A percentile compares a stretch with the other conserved stretches of the same genome.
phyloP scores from a whole-genome alignment of 2,329 filamentous ascomycete genomes.

The Whalleya microplaca region DNA sequence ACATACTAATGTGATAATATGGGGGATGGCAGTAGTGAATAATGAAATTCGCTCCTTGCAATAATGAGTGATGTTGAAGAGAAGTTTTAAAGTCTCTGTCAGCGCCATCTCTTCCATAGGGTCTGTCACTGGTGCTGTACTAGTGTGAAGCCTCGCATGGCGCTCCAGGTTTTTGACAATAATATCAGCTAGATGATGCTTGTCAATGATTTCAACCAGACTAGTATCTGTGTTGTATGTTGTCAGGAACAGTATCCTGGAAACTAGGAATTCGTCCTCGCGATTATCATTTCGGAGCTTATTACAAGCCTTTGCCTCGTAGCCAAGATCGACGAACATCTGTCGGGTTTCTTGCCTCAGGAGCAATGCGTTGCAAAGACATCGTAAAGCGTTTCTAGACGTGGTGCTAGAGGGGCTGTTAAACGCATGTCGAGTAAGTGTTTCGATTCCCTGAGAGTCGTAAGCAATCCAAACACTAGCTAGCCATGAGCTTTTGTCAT shows the following conservation, averaged over 20 bases:
- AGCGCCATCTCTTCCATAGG: constrained; percentile 80
- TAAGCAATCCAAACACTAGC: constrained; percentile 16
- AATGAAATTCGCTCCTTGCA: constrained; percentile 62
- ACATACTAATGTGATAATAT: constrained; percentile 72
- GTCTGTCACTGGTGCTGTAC: constrained; percentile 41
- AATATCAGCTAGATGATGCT: constrained; percentile 68
- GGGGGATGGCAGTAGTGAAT: constrained; percentile 71
- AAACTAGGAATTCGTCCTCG: constrained; percentile 85
- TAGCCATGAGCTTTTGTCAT: background rate
- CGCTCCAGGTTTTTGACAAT: constrained; percentile 71
- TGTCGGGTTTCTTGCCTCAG: constrained; percentile 71
- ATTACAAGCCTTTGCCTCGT: constrained; percentile 68
- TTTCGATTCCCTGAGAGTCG: constrained; percentile 68
- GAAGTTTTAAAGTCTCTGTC: constrained; percentile 79
- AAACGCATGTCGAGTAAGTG: constrained; percentile 74
- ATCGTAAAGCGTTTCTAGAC: constrained; percentile 77
- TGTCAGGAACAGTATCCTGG: constrained; percentile 78
- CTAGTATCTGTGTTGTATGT: constrained; percentile 77
- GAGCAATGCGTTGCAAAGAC: constrained; percentile 83
- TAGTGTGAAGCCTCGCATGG: constrained; percentile 59
- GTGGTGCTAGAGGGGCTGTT: constrained; percentile 64
- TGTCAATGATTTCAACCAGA: constrained; percentile 65
- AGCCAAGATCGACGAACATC: constrained; percentile 72
- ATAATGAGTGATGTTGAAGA: constrained; percentile 86
- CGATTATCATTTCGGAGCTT: constrained; percentile 72